Base-by-base conservation (phyloP, 179 eudicot species). In the Spinacia oleracea region DNA sequence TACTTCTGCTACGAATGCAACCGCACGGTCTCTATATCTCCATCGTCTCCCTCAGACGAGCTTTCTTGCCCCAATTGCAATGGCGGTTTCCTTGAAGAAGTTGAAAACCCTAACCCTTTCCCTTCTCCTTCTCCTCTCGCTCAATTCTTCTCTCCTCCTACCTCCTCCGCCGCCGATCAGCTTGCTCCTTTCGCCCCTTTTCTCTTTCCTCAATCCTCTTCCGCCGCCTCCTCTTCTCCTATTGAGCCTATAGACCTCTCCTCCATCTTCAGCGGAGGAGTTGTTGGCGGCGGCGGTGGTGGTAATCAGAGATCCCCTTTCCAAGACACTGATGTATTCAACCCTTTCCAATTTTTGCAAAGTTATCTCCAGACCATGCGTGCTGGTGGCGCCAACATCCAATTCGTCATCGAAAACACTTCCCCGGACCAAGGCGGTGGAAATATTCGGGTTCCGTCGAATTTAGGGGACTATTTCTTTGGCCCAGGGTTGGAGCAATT, bases 401-500 rank as follows among this genome's bases (percentile, higher is more conserved):
- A 91, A 63, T 81, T 91, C 10, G 91, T 91, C 15, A 80, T 91
- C 40, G 90, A 91, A 42, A 83, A 84, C 55, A 71, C 79, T 0
- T 50, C 34, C 2, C 77, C 60, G 18, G 84, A 45, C 40, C 69
- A 67, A 6, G 66, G 82, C 0, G 85, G 78, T 9, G 83, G 77
- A 2, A 40, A 35, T 16, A 65, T 83, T 34, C 74, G 84, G 15
- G 46, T 83, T 4, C 87, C 87, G 7, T 50, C 86, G 4, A 90
- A 86, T 77, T 74, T 88, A 0, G 93, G 96, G 3, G 96, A 91
- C 70, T 91, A 91, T 45, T 90, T 88, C 35, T 58, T 90, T 3
- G 96, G 96, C 1, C 90, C 96, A 4, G 96, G 94, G 1, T 80
- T 91, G 35, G 96, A 91, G 78, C 91, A 89, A 35, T 78, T 91